Conservation (phyloP, 176 grass and related monocot species). For the Triticum dicoccoides region DNA sequence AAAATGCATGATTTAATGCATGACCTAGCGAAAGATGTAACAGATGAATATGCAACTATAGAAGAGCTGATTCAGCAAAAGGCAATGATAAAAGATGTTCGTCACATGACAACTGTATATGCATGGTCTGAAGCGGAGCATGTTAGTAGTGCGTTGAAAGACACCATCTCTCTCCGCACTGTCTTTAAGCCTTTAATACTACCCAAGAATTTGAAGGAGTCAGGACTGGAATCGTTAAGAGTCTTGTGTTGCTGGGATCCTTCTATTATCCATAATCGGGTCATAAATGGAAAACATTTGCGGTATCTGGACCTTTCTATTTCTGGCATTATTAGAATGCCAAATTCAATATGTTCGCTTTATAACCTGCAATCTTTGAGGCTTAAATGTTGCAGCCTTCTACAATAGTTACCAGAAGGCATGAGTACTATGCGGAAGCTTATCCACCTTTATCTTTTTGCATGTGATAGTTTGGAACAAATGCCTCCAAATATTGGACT, state of each 20-base stretch:
- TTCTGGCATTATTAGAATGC: background rate
- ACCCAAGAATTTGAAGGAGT: background rate
- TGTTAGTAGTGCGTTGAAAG: no score
- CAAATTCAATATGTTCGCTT: background rate
- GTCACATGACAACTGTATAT: background rate
- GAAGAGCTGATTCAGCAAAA: background rate
- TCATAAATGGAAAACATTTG: background rate
- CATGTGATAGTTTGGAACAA: no score
- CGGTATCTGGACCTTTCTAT: background rate
- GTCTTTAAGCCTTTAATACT: background rate
- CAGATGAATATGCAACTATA: background rate
- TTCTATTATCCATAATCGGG: background rate
- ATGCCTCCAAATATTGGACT: no score
- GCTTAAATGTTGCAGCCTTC: no score
- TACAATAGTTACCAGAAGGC: no score
- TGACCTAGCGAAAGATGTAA: conserved; percentile 2
- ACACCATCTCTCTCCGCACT: background rate
- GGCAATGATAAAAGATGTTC: background rate
- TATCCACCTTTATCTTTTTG: no score
- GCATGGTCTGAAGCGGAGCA: no score
- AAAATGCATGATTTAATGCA: conserved; percentile 36
- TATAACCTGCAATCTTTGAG: background rate
- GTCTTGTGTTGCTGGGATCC: background rate
- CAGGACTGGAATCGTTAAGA: background rate
- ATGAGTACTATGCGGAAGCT: no score